Evolutionary conservation across 2,329 filamentous ascomycete species (phyloP), one percentile per base, ranked within the genome.

Genomic region (Penicillium hesseltinei): DNA sequence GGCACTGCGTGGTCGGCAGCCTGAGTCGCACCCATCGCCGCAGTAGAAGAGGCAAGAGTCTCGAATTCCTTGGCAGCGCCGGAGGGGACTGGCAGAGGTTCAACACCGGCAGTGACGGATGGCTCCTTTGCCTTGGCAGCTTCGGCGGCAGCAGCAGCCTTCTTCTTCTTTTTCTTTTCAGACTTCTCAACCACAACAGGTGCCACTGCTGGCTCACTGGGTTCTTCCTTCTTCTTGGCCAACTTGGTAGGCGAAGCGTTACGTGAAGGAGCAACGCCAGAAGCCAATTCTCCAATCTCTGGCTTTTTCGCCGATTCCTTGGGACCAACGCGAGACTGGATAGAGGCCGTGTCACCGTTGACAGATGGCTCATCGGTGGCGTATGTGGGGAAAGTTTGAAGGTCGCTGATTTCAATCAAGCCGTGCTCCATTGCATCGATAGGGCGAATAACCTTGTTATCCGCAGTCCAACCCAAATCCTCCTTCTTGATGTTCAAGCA

Each of bases 391-490:
- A 81, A 68, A 71, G 76, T 72, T 69, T 79, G 79, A 38, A 96
- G 81, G 68, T 90, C 88, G 35, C 85, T 82, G 51, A 96, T 88
- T 40, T 85, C 85, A 57, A 96, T 90, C 29, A 89, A 78, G 9
- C 90, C 91, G 54, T 86, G 82, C 52, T 88, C 81, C 44, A 91
- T 81, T 2, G 91, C 92, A 73, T 96, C 87, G 39, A 94, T 84
- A 0, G 89, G 83, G 53, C 88, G 80, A 39, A 96, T 80, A 52
- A 96, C 90, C 79, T 95, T 96, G 76, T 92, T 93, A 61, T 97
- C 91, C 66, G 86, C 85, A 66, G 88, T 89, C 92, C 92, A 97
- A 31, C 95, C 94, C 48, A 99, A 81, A 75, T 97, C 93, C 51
- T 88, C 85, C 71, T 93, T 91, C 73, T 89, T 93, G 72, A 99